Evolutionary conservation across 2,329 filamentous ascomycete genomes (phyloP).

Genomic region (Aspergillus fructus): DNA sequence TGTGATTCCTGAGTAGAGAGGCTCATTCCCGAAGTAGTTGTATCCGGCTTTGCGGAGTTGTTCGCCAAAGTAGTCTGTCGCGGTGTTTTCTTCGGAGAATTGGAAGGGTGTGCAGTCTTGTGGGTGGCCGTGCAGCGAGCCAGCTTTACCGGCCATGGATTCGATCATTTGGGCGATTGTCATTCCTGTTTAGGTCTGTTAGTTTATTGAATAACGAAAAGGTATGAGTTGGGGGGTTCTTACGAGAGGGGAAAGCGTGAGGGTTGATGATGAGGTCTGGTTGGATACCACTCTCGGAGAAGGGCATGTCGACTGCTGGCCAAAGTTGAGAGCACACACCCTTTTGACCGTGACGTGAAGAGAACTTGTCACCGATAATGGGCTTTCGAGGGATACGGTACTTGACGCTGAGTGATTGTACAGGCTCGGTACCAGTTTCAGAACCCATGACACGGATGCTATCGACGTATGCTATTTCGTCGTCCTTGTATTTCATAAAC

Average conservation of each 20-base stretch:
- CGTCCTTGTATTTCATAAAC: constrained; percentile 92
- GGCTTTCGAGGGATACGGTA: constrained; percentile 86
- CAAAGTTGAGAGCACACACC: constrained; percentile 96
- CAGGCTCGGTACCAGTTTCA: constrained; percentile 77
- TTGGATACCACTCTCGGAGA: constrained; percentile 93
- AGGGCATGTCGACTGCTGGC: constrained; percentile 91
- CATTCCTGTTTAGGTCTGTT: constrained; percentile 56
- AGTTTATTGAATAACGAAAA: background rate
- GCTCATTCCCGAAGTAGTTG: constrained; percentile 98
- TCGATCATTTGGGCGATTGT: constrained; percentile 99
- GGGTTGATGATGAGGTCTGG: constrained; percentile 99
- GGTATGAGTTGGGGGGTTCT: constrained; percentile 12
- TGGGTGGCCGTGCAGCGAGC: constrained; percentile 89
- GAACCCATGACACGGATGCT: constrained; percentile 88
- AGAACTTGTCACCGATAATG: constrained; percentile 98
- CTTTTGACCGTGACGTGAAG: constrained; percentile 96
- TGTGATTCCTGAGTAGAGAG: constrained; percentile 97
- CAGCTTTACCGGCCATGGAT: constrained; percentile 91
- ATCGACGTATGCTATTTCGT: constrained; percentile 83
- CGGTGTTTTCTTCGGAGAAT: constrained; percentile 89
- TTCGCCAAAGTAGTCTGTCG: constrained; percentile 91
- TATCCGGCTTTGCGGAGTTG: constrained; percentile 94
- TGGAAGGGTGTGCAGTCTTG: constrained; percentile 95
- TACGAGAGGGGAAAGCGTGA: constrained; percentile 94
- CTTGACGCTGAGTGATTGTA: constrained; percentile 88